These are phyloP conservation scores for Lasiosphaeriaceae sp. DNA, from an alignment of 495 filamentous ascomycete species.

Conservation along the genomic window DNA sequence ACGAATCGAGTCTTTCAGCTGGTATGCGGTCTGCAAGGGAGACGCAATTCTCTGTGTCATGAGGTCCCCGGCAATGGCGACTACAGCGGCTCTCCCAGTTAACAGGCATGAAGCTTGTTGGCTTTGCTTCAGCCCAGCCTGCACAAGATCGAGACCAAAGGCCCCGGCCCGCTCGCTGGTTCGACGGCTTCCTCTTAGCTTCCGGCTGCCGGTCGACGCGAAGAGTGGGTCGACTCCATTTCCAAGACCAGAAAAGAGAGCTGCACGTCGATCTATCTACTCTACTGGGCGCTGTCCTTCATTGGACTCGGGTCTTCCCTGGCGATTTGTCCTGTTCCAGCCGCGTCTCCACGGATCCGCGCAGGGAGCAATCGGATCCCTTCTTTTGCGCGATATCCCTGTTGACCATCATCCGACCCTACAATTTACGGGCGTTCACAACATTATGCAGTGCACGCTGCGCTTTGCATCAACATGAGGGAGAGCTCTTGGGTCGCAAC, in stretches of 20 bases:
- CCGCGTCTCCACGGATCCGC: not conserved
- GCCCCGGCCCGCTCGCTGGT: not conserved
- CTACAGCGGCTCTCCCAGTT: not conserved
- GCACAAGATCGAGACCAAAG: not conserved
- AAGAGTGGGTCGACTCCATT: no score
- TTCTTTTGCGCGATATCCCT: not conserved
- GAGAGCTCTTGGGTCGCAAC: no score
- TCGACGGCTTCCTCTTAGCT: not conserved
- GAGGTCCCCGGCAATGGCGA: not conserved
- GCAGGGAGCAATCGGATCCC: not conserved
- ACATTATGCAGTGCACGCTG: no score
- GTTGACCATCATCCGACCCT: not conserved
- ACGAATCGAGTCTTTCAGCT: not conserved
- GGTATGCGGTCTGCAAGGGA: not conserved
- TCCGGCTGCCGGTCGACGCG: no score
- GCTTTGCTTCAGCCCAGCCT: not conserved
- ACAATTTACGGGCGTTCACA: no score
- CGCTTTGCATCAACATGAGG: no score
- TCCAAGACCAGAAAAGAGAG: not conserved
- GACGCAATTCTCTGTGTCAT: not conserved
- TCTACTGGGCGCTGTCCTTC: not conserved
- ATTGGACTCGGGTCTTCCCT: not conserved
- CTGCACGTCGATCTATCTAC: not conserved
- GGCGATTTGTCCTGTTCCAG: not conserved
- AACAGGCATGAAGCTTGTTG: not conserved